phyloP scores from a whole-genome alignment of 2,329 filamentous ascomycete species.

The Penicillium digitatum region DNA sequence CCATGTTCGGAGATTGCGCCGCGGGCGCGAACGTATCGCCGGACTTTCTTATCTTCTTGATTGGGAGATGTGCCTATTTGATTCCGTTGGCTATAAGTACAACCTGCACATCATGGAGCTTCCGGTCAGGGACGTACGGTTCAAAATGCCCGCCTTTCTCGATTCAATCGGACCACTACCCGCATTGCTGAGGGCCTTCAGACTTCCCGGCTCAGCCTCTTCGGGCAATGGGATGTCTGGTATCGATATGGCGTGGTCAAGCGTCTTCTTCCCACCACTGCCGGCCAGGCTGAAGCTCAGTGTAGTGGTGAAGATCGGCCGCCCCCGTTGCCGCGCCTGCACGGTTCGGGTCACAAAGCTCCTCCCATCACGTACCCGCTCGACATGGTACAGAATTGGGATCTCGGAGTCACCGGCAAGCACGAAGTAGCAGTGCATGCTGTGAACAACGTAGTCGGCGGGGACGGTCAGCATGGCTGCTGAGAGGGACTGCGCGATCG shows the following conservation, averaged over 20 bases:
- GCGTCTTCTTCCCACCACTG: slow-evolving; percentile 48
- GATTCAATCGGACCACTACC: slow-evolving; percentile 55
- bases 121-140: slow-evolving; percentile 39
- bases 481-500: slow-evolving; percentile 86
- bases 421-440: slow-evolving; percentile 99
- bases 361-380: slow-evolving; percentile 83
- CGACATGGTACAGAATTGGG: slow-evolving; percentile 91
- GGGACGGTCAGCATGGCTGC: slow-evolving; percentile 87
- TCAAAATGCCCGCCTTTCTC: slow-evolving; percentile 54
- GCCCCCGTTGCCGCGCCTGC: slow-evolving; percentile 84
- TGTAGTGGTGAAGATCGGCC: slow-evolving; percentile 92
- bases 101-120: too few relatives aligned
- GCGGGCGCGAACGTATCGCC: slow-evolving; percentile 49
- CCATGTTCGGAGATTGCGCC: slow-evolving; percentile 70
- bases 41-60: slow-evolving; percentile 64
- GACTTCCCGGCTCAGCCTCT: slow-evolving; percentile 26
- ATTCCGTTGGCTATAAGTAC: slow-evolving; percentile 1
- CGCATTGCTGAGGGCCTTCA: slow-evolving; percentile 28
- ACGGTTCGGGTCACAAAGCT: slow-evolving; percentile 91
- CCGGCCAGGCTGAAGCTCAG: slow-evolving; percentile 74
- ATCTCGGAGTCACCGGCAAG: slow-evolving; percentile 80
- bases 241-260: slow-evolving; percentile 64
- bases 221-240: slow-evolving; percentile 51
- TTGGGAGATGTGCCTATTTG: slow-evolving; percentile 44
- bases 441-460: slow-evolving; percentile 75